Base-by-base conservation (phyloP, 169 alveolate species). In the Blepharisma undulans region DNA sequence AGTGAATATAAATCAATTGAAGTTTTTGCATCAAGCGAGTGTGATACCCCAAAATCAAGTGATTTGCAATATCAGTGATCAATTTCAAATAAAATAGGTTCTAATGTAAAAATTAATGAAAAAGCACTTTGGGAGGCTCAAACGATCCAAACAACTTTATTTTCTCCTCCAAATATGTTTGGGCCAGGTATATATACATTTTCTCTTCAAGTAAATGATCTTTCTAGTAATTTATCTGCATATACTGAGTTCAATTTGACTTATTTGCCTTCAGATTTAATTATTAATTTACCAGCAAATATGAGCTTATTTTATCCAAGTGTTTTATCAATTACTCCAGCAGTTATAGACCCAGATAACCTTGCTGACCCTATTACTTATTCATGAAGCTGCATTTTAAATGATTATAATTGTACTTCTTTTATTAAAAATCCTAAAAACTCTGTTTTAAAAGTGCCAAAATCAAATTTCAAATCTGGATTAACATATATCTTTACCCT, bases 101-200 rank as follows among this genome's bases (percentile, higher is more conserved):
- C 29, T 29, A 7, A 78, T 32, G 34, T 34, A 14, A 27, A 22
- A 18, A 4, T 82, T 59, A 61, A 78, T 12, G 29, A 82, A 21
- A 59, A 21, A 21, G 77, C 29, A 3, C 34, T 82, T 21, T 36
- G 72, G 78, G n/a, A 82, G 3, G 77, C 27, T 22, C 89, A 82
- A 33, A 82, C 89, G 8, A 33, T 82, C 8, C 72, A 25, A 22
- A 18, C 78, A 34, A 82, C 76, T 2, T 2, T 82, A 4, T 60
- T 18, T 72, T 21, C 60, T 0, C 89, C 89, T 4, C 33, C 5
- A 34, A 30, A 30, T 3, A 2, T 0, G 7, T 82, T 82, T 22
- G 27, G 34, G 25, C 89, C 89, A 82, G 89, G 89, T 6, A 7
- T 82, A n/a, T 82, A 82, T 30, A 82, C 89, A n/a, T 82, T 82